Conservation (phyloP, 176 grass and related monocot genomes). For the Avena insularis region DNA sequence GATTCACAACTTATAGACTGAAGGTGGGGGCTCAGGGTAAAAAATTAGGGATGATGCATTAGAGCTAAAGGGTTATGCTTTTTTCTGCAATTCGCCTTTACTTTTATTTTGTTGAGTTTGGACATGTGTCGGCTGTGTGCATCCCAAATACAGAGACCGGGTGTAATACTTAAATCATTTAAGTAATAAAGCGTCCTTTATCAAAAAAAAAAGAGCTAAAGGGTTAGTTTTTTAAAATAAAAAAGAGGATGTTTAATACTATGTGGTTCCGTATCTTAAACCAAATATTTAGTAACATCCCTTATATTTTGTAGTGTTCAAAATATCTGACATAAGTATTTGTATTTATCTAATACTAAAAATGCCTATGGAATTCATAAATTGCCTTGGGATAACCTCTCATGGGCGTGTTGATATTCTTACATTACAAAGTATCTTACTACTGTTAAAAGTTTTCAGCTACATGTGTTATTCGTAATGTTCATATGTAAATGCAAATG, state of each 20-base stretch:
- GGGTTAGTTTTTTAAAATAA: not conserved
- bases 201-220: not conserved
- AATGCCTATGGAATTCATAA: not conserved
- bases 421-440: not conserved
- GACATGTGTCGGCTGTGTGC: no score
- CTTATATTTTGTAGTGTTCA: not conserved
- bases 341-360: not conserved
- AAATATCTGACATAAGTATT: not conserved
- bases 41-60: not conserved
- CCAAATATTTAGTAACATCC: not conserved
- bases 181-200: no score
- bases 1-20: not conserved
- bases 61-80: not conserved
- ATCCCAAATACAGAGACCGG: no score
- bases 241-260: not conserved
- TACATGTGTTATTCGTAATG: not conserved
- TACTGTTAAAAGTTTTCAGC: conserved; percentile 6
- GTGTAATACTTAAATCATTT: no score
- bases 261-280: conserved; percentile 9
- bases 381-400: not conserved
- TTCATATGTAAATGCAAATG: not conserved
- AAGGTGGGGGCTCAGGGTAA: not conserved
- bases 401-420: not conserved
- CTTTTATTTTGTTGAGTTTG: no score
- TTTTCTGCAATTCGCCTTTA: no score